Base-by-base conservation (phyloP, 352 stramenopile genomes). In the Phytopythium sindhum region DNA sequence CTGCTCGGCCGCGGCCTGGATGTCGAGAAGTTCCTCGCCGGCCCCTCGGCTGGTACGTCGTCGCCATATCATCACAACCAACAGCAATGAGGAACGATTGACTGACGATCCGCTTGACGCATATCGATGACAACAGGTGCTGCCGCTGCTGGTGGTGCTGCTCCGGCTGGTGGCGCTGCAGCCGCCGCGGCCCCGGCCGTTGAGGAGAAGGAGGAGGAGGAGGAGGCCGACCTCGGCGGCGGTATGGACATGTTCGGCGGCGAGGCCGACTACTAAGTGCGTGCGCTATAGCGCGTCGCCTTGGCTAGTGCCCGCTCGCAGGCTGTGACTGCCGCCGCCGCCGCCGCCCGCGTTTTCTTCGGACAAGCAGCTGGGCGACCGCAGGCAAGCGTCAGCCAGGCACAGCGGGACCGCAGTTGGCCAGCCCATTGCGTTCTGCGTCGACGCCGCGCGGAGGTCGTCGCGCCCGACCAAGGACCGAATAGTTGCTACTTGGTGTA, bases 221-320 rank as follows among this genome's bases (percentile, higher is more conserved):
- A 94, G 70, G 86, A 96, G 74, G 84, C 84, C 64, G 87, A 93
- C 82, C 77, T 93, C 58, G 85, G 84, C 63, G 85, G 74, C 60
- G 82, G 73, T 77, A 91, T 90, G 81, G 84, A 93, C 79, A 95
- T 95, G 86, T 95, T 96, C 77, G 86, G 84, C 68, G 81, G 79
- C 63, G 88, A 83, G 67, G 77, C 81, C 66, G 85, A 96, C 81
- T 96, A 96, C 74, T 91, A 93, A 86, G 75, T 51, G 23, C 33
- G 59, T 19, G n/a, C n/a, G 2, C n/a, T 24, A 23, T 61, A 61
- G 2, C n/a, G 31, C 58, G 41, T 44, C 42, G 26, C 15, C 35
- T 33, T 65, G 54, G 14, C 24, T 44, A 55, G 35, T 55, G 47
- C 41, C 44, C 28, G 56, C 50, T 57, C 44, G 28, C 41, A 35